These are phyloP conservation scores for Prosopis cineraria DNA, from an alignment of 306 rosid species.

Conservation along the genomic window DNA sequence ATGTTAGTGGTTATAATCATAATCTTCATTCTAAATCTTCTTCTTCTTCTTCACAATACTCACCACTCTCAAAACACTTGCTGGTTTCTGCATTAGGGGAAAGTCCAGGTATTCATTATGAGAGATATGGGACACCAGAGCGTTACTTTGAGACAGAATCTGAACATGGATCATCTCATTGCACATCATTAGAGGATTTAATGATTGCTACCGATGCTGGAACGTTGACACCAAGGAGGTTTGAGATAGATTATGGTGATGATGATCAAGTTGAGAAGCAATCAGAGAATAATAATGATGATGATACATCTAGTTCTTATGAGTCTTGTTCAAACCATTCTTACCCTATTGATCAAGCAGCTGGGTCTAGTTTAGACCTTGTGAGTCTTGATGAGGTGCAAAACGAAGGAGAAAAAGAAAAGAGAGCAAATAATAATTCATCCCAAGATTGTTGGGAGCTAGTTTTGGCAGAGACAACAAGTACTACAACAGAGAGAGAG, in stretches of 20 bases:
- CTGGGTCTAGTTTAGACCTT: conserved; percentile 31
- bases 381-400: conserved; percentile 36
- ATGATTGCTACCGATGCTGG: conserved; percentile 44
- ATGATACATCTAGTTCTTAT: conserved; percentile 32
- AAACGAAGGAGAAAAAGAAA: not conserved
- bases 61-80: conserved; percentile 27
- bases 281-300: not conserved
- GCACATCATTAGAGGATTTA: conserved; percentile 65
- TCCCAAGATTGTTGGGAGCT: conserved; percentile 60
- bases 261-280: conserved; percentile 41
- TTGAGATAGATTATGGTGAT: conserved; percentile 37
- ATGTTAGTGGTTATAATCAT: not conserved
- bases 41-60: not conserved
- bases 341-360: conserved; percentile 3
- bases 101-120: conserved; percentile 6
- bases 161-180: conserved; percentile 35
- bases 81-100: conserved; percentile 5
- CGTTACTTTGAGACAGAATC: conserved; percentile 42
- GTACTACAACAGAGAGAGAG: conserved; percentile 9
- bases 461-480: conserved; percentile 48
- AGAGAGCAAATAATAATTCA: not conserved
- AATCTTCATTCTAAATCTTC: not conserved
- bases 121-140: conserved; percentile 39
- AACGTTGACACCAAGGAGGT: conserved; percentile 38
- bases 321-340: conserved; percentile 36